Conservation (phyloP, 768 basidiomycete genomes). For the Sutorius australiensis region DNA sequence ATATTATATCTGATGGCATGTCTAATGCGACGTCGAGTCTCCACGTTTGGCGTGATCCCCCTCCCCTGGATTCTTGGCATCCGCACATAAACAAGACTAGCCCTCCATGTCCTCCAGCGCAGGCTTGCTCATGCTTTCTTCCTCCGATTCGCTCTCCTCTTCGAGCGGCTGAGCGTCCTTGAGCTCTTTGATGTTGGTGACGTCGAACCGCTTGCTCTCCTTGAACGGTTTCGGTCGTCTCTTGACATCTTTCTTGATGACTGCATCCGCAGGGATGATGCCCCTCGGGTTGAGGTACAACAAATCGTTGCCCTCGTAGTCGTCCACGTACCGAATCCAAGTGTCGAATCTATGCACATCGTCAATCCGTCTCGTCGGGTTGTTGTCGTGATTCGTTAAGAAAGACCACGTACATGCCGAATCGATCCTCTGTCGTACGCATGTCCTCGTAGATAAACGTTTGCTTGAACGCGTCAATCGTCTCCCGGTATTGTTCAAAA, state of each 20-base stretch:
- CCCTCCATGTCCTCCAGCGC: conserved; percentile 54
- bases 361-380: background rate
- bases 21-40: background rate
- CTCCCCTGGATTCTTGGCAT: background rate
- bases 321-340: conserved; percentile 76
- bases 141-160: conserved; percentile 44
- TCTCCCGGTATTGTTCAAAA: conserved; percentile 61
- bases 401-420: conserved; percentile 59
- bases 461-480: conserved; percentile 81
- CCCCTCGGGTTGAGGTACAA: conserved; percentile 76
- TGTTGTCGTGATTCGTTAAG: background rate
- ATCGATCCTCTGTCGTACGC: conserved; percentile 76
- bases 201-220: conserved; percentile 66
- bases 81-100: background rate
- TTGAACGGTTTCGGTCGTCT: conserved; percentile 59
- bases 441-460: conserved; percentile 83
- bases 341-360: conserved; percentile 62
- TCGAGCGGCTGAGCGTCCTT: conserved; percentile 27
- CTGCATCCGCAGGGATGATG: conserved; percentile 64
- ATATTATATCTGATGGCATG: conserved; percentile 3
- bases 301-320: conserved; percentile 74
- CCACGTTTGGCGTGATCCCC: background rate
- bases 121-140: conserved; percentile 38
- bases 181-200: conserved; percentile 40
- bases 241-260: conserved; percentile 54